A percentile compares a stretch with the other conserved stretches of the same genome.
Evolutionary conservation across 1,139 yeast species (phyloP).

Genomic region (Yamadazyma taylorii): DNA sequence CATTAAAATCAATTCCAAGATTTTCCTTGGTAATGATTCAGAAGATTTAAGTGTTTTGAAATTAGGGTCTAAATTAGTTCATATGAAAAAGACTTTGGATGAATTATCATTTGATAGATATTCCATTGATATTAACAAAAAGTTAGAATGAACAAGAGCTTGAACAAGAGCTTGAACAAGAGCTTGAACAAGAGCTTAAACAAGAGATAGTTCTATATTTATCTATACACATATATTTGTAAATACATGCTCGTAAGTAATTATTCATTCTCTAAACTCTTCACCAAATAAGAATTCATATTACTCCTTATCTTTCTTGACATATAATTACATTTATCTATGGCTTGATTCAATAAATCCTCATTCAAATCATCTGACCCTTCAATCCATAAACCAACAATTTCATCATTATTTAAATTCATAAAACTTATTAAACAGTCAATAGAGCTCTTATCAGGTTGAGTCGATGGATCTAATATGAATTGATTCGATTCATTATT

Average conservation of each 20-base stretch:
- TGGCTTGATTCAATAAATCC: conserved; percentile 26
- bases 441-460: conserved; percentile 17
- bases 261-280: not conserved
- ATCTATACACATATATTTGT: not conserved
- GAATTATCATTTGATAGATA: conserved; percentile 35
- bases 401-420: conserved; percentile 53
- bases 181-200: too few relatives aligned
- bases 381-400: conserved; percentile 58
- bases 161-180: too few relatives aligned
- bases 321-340: conserved; percentile 43
- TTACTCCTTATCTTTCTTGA: conserved; percentile 48
- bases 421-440: conserved; percentile 52
- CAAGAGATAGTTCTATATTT: not conserved
- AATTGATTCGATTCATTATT: conserved; percentile 15
- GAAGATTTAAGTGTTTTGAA: conserved; percentile 32
- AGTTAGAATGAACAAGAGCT: conserved; percentile 10
- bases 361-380: conserved; percentile 30
- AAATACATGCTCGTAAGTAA: conserved; percentile 1
- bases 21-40: conserved; percentile 35
- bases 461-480: conserved; percentile 20
- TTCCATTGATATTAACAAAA: conserved; percentile 19
- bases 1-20: conserved; percentile 38
- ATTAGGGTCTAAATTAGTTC: conserved; percentile 43
- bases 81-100: conserved; percentile 42
- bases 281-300: conserved; percentile 27